Evolutionary conservation across 208 protist species (phyloP).

Genomic region (Trypanosomatidae sp.): DNA sequence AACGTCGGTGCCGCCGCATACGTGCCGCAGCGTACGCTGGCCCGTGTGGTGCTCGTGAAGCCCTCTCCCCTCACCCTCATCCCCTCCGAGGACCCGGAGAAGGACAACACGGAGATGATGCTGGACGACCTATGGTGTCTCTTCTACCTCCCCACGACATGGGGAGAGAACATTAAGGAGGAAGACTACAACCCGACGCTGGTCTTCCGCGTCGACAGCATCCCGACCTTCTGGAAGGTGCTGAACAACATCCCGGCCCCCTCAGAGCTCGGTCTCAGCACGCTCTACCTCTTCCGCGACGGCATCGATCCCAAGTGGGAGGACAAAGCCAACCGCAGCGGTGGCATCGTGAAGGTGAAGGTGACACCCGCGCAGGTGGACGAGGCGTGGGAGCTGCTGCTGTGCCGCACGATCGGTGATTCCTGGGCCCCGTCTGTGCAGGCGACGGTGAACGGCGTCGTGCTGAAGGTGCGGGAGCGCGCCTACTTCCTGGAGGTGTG

Average conservation of each 20-base stretch:
- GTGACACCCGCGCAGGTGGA: conserved; percentile 43
- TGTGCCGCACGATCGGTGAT: conserved; percentile 82
- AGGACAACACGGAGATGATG: conserved; percentile 53
- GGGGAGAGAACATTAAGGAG: conserved; percentile 65
- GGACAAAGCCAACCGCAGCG: too few relatives aligned
- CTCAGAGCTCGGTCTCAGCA: too few relatives aligned
- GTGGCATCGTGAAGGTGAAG: conserved; percentile 82
- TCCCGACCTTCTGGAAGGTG: conserved; percentile 89
- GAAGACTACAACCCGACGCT: conserved; percentile 81
- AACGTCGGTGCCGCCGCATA: conserved; percentile 58
- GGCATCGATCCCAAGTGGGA: conserved; percentile 97
- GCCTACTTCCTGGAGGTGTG: conserved; percentile 87
- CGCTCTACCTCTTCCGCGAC: conserved; percentile 95
- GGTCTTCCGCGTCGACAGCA: conserved; percentile 79
- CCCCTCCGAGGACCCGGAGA: conserved; percentile 44
- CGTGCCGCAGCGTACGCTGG: conserved; percentile 67
- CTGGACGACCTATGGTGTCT: conserved; percentile 81
- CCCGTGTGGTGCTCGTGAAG: conserved; percentile 53
- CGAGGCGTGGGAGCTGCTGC: conserved; percentile 80
- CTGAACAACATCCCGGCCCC: too few relatives aligned
- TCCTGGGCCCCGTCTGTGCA: conserved; percentile 72
- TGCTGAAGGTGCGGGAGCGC: conserved; percentile 72
- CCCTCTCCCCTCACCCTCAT: conserved; percentile 59
- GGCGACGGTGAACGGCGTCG: conserved; percentile 78
- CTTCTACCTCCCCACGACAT: conserved; percentile 61